Percentiles rank a stretch among this genome's conserved stretches.
Evolutionary conservation across 192 early-diverging fungal species (phyloP).

Genomic region (Coemansia aciculifera): DNA sequence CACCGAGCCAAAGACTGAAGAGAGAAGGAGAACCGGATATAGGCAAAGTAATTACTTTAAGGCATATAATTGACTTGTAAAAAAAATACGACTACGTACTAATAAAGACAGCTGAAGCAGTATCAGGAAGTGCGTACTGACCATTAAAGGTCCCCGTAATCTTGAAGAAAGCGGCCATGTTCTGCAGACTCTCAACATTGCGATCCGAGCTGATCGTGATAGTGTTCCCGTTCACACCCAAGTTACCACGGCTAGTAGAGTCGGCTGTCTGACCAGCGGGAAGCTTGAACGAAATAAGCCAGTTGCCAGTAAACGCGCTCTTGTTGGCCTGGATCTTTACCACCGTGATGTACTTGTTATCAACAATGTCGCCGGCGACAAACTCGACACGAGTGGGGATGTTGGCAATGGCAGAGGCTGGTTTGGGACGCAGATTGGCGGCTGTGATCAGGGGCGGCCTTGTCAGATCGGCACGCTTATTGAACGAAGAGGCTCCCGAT

Average conservation of each 20-base stretch:
- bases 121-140: slow-evolving; percentile 39
- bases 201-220: slow-evolving; percentile 44
- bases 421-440: slow-evolving; percentile 38
- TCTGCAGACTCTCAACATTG: slow-evolving; percentile 25
- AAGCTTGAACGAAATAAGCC: slow-evolving; percentile 45
- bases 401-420: slow-evolving; percentile 33
- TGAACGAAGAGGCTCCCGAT: slow-evolving; percentile 24
- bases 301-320: slow-evolving; percentile 44
- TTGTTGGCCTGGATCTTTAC: slow-evolving; percentile 49
- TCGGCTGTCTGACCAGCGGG: slow-evolving; percentile 43
- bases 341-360: slow-evolving; percentile 41
- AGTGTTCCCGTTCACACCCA: slow-evolving; percentile 19
- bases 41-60: not conserved
- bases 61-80: not conserved
- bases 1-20: not conserved
- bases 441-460: slow-evolving; percentile 29
- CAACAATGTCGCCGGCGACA: slow-evolving; percentile 34
- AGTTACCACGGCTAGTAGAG: slow-evolving; percentile 39
- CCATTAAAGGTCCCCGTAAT: slow-evolving; percentile 32
- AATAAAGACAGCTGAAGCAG: slow-evolving; percentile 23
- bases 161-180: slow-evolving; percentile 51
- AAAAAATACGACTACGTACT: slow-evolving; percentile 14
- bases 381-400: slow-evolving; percentile 47
- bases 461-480: slow-evolving; percentile 32
- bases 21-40: not conserved